Percentiles rank a stretch among this genome's conserved stretches.
Conservation (phyloP, 805 yeast species). For the Nakazawaea laoshanensis region DNA sequence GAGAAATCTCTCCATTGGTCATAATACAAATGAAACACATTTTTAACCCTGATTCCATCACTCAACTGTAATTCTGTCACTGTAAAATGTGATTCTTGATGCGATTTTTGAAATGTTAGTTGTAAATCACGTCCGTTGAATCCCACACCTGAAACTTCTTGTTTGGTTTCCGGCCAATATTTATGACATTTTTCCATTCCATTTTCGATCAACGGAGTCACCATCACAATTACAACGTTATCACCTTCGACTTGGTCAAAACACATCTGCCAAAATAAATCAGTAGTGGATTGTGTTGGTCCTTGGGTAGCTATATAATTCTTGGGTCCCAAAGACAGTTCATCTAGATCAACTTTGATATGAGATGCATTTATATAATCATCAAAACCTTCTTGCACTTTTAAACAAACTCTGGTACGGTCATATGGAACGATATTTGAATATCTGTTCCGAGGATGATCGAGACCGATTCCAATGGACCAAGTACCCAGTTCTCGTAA, state of each 20-base stretch:
- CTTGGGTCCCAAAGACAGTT: background rate
- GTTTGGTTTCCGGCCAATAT: constrained; percentile 25
- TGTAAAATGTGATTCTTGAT: background rate
- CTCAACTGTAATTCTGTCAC: constrained; percentile 1
- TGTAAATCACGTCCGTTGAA: constrained; percentile 3
- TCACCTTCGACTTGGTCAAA: constrained; percentile 15
- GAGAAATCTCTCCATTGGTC: constrained; percentile 36
- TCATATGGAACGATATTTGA: constrained; percentile 61
- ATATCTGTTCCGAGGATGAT: constrained; percentile 44
- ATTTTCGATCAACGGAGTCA: constrained; percentile 52
- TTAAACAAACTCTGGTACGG: constrained; percentile 39
- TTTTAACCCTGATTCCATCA: constrained; percentile 12
- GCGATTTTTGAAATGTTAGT: constrained; percentile 3
- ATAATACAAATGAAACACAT: constrained; percentile 31
- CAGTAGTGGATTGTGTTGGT: constrained; percentile 30
- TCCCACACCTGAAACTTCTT: constrained; percentile 10
- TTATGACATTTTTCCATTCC: constrained; percentile 30
- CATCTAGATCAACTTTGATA: constrained; percentile 18
- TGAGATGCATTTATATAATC: constrained; percentile 31
- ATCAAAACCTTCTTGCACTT: constrained; percentile 16
- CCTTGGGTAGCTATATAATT: constrained; percentile 68
- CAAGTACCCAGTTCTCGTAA: constrained; percentile 11
- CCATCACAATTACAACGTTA: constrained; percentile 53
- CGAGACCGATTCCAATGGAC: constrained; percentile 11
- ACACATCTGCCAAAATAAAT: constrained; percentile 39